These are phyloP conservation scores for Erodium texanum DNA, from an alignment of 441 rosid species.

Conservation along the genomic window DNA sequence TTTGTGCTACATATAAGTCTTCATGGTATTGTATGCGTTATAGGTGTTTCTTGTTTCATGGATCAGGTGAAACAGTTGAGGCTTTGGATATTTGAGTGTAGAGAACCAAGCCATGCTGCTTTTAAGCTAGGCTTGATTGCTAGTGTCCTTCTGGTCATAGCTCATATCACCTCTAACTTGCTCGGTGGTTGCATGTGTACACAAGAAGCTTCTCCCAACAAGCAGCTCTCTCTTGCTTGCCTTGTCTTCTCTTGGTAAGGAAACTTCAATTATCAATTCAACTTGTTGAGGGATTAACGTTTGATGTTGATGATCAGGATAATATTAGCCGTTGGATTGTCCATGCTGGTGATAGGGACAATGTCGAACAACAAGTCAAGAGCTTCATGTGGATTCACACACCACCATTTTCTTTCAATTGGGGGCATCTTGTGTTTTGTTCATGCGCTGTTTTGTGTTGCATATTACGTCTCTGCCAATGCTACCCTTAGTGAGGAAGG, in stretches of 20 bases:
- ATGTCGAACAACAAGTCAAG: slow-evolving; percentile 62
- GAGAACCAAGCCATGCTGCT: slow-evolving; percentile 73
- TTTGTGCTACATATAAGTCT: too few species aligned
- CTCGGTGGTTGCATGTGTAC: slow-evolving; percentile 76
- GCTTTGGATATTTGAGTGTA: slow-evolving; percentile 80
- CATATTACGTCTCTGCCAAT: slow-evolving; percentile 70
- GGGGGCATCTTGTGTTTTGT: slow-evolving; percentile 83
- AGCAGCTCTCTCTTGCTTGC: slow-evolving; percentile 64
- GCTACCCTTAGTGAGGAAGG: slow-evolving; percentile 40
- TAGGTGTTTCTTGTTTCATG: too few species aligned
- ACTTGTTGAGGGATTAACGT: too few species aligned
- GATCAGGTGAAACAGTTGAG: slow-evolving; percentile 66
- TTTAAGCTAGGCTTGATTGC: slow-evolving; percentile 72
- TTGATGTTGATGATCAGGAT: slow-evolving; percentile 49
- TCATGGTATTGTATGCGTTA: too few species aligned
- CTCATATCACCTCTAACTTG: slow-evolving; percentile 70
- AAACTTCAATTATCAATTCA: too few species aligned
- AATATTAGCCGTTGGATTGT: slow-evolving; percentile 58
- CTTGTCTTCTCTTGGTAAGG: slow-evolving; percentile 66
- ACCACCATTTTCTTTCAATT: slow-evolving; percentile 71
- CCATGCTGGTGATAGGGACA: slow-evolving; percentile 66
- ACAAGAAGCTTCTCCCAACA: slow-evolving; percentile 50
- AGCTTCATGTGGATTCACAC: slow-evolving; percentile 70
- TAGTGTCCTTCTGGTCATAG: slow-evolving; percentile 43
- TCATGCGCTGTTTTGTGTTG: slow-evolving; percentile 69